phyloP scores from a whole-genome alignment of 2,329 filamentous ascomycete genomes.

The Venturia effusa region DNA sequence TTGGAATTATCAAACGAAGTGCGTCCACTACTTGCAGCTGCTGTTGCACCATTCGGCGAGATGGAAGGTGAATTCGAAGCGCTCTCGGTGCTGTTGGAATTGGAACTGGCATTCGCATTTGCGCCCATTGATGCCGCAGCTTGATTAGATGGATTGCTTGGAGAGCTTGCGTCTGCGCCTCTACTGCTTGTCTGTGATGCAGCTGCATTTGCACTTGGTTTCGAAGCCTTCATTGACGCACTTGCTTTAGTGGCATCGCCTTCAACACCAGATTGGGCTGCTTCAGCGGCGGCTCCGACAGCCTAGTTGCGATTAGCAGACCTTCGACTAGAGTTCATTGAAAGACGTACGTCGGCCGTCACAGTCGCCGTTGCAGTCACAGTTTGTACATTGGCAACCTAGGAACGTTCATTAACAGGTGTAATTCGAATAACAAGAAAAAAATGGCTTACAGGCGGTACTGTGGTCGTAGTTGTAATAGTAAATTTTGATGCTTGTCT shows the following conservation, averaged over 20 bases:
- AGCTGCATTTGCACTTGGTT: background rate
- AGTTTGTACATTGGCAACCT: constrained; percentile 5
- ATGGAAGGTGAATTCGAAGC: background rate
- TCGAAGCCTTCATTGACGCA: background rate
- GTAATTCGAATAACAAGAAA: background rate
- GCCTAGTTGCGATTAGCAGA: background rate
- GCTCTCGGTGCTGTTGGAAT: background rate
- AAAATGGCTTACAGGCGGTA: background rate
- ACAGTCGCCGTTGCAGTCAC: background rate
- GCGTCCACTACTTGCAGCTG: background rate
- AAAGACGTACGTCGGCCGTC: background rate
- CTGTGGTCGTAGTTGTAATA: constrained; percentile 2
- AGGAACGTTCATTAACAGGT: background rate
- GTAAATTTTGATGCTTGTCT: background rate
- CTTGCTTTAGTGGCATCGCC: background rate
- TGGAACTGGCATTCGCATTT: background rate
- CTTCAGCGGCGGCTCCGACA: background rate
- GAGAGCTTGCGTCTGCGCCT: background rate
- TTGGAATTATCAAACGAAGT: constrained; percentile 3
- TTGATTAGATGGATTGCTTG: background rate
- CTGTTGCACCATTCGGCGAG: background rate
- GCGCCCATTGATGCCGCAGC: background rate
- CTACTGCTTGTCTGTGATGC: background rate
- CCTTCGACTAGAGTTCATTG: background rate
- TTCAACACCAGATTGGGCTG: background rate